Conservation (phyloP, 345 rosid genomes). For the Erucastrum elatum region DNA sequence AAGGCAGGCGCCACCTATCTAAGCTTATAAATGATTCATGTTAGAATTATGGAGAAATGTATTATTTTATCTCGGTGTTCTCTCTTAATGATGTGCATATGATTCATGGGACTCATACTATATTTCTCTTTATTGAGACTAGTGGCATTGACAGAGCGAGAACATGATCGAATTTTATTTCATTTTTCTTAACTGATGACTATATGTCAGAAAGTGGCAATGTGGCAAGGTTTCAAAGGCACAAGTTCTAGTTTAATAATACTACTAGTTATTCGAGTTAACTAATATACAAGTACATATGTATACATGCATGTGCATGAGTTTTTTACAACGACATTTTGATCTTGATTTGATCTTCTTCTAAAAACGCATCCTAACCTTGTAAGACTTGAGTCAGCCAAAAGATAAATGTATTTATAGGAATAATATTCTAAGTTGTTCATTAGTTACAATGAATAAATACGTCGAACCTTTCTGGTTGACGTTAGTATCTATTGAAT, state of each 20-base stretch:
- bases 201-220: background rate
- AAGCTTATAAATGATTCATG: background rate
- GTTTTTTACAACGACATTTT: background rate
- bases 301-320: background rate
- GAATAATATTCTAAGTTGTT: background rate
- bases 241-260: background rate
- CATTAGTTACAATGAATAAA: too few relatives aligned
- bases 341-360: background rate
- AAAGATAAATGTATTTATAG: background rate
- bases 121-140: background rate
- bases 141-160: conserved; percentile 7
- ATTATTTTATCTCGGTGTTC: background rate
- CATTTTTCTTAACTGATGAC: background rate
- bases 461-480: too few relatives aligned
- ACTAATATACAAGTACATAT: background rate
- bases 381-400: background rate
- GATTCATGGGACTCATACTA: background rate
- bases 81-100: background rate
- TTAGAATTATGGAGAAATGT: background rate
- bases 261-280: background rate
- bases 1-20: background rate
- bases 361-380: background rate
- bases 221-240: conserved; percentile 8
- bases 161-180: background rate
- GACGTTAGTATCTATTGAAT: too few relatives aligned